Evolutionary conservation across 345 rosid species (phyloP).

Genomic region (Sisymbrium altissimum): DNA sequence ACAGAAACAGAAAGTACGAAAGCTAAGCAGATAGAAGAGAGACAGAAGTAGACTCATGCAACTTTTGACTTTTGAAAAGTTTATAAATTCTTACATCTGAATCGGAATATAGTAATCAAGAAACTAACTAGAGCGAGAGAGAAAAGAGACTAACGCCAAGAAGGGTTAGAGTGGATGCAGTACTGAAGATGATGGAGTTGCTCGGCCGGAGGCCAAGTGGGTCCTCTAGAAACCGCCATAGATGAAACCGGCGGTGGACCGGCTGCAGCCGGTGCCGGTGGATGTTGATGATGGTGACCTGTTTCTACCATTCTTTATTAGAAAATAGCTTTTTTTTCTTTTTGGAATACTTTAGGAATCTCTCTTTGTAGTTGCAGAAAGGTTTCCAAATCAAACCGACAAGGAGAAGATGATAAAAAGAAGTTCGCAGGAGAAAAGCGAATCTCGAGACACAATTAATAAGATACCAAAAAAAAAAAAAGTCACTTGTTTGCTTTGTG

Average conservation of each 20-base stretch:
- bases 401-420: constrained; percentile 25
- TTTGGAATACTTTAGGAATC: constrained; percentile 10
- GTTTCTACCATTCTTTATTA: constrained; percentile 48
- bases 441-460: constrained; percentile 34
- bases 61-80: constrained; percentile 22
- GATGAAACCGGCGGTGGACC: constrained; percentile 43
- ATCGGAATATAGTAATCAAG: constrained; percentile 20
- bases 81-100: constrained; percentile 7
- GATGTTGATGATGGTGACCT: constrained; percentile 45
- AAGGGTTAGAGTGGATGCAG: constrained; percentile 98
- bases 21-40: constrained; percentile 3
- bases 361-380: constrained; percentile 25
- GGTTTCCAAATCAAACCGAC: constrained; percentile 36
- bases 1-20: constrained; percentile 9
- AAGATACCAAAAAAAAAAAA: background rate
- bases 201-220: constrained; percentile 81
- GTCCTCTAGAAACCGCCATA: constrained; percentile 49
- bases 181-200: constrained; percentile 86
- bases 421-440: constrained; percentile 26
- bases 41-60: constrained; percentile 9
- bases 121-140: background rate
- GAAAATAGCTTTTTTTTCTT: background rate
- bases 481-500: constrained; percentile 27
- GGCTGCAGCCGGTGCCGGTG: constrained; percentile 30
- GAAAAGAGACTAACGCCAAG: constrained; percentile 77